Percentiles rank a stretch among this genome's conserved stretches.
Conservation (phyloP, 306 rosid genomes). For the Cucumis melo region DNA sequence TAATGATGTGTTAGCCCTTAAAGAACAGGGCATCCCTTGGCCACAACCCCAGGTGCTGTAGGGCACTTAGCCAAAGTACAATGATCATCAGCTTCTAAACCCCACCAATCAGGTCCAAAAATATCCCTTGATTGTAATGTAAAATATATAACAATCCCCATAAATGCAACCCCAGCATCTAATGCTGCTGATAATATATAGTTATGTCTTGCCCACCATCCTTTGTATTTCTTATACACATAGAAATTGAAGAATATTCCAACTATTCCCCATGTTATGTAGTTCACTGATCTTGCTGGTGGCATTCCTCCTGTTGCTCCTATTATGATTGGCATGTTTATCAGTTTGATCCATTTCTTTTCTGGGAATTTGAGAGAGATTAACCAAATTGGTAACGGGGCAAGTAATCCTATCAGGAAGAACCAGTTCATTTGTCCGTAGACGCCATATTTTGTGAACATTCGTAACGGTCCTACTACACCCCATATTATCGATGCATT, state of each 20-base stretch:
- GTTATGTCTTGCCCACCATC: slow-evolving; percentile 67
- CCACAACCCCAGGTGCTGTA: slow-evolving; percentile 41
- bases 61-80: slow-evolving; percentile 54
- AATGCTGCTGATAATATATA: slow-evolving; percentile 60
- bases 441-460: slow-evolving; percentile 35
- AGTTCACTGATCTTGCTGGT: slow-evolving; percentile 37
- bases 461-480: slow-evolving; percentile 47
- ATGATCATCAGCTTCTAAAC: slow-evolving; percentile 28
- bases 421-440: slow-evolving; percentile 52
- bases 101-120: slow-evolving; percentile 58
- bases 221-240: slow-evolving; percentile 23
- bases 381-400: slow-evolving; percentile 46
- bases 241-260: slow-evolving; percentile 57
- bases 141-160: slow-evolving; percentile 35
- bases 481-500: slow-evolving; percentile 86
- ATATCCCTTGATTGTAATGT: slow-evolving; percentile 28
- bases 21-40: slow-evolving; percentile 37
- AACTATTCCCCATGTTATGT: slow-evolving; percentile 32
- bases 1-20: background rate
- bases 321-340: slow-evolving; percentile 43
- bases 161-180: slow-evolving; percentile 60
- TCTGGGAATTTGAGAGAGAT: slow-evolving; percentile 30
- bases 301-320: slow-evolving; percentile 17
- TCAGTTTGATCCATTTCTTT: slow-evolving; percentile 33
- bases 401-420: slow-evolving; percentile 40